Conservation (phyloP, 2,329 filamentous ascomycete genomes). For the Cercospora beticola region DNA sequence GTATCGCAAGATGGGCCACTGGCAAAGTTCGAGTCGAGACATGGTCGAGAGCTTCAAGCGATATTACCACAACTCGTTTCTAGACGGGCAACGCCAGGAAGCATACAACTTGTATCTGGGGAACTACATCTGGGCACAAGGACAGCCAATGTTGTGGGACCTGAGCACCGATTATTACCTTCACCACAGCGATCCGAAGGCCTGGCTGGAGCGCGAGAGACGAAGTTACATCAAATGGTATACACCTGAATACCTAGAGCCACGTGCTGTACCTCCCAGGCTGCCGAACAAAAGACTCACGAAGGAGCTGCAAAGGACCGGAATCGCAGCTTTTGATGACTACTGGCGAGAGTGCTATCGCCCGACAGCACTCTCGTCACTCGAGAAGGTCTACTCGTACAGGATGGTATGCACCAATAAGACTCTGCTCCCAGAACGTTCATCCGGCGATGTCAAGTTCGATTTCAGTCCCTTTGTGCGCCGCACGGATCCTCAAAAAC, state of each 20-base stretch:
- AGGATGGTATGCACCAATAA: conserved; percentile 82
- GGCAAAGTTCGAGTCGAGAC: conserved; percentile 94
- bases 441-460: conserved; percentile 66
- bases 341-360: conserved; percentile 98
- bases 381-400: conserved; percentile 88
- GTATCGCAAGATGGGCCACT: conserved; percentile 98
- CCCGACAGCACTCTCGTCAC: conserved; percentile 80
- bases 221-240: conserved; percentile 86
- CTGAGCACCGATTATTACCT: conserved; percentile 92
- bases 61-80: conserved; percentile 98
- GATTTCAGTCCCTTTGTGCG: conserved; percentile 87
- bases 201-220: conserved; percentile 64
- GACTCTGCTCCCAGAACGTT: conserved; percentile 72
- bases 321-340: conserved; percentile 71
- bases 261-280: conserved; percentile 57
- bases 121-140: conserved; percentile 85
- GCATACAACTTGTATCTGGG: conserved; percentile 97
- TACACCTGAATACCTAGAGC: conserved; percentile 68
- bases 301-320: conserved; percentile 11
- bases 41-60: conserved; percentile 99
- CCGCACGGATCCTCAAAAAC: conserved; percentile 49
- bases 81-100: conserved; percentile 96
- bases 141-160: conserved; percentile 96
- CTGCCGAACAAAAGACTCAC: conserved; percentile 7
- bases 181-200: conserved; percentile 80